Conservation (phyloP, 2,329 filamentous ascomycete species). For the Penicillium glabrum region DNA sequence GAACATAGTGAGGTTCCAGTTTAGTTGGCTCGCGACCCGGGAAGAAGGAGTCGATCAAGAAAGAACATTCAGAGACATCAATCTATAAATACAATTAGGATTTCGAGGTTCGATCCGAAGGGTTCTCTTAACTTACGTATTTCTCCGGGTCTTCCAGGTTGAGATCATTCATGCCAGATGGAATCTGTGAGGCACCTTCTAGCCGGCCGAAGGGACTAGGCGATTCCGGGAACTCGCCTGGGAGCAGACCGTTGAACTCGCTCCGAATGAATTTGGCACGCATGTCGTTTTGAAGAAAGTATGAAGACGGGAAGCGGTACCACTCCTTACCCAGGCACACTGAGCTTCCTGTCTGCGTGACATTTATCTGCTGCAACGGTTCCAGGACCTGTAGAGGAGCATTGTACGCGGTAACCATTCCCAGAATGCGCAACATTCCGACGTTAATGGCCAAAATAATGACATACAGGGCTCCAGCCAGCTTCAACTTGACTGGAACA, state of each 20-base stretch:
- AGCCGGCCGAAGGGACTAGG: conserved; percentile 68
- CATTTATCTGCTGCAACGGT: conserved; percentile 46
- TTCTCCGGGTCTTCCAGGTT: conserved; percentile 86
- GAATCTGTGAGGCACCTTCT: conserved; percentile 79
- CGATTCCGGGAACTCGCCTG: conserved; percentile 83
- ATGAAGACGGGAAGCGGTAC: conserved; percentile 96
- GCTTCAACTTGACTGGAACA: conserved; percentile 73
- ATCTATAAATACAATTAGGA: conserved; percentile 44
- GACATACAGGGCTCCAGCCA: conserved; percentile 60
- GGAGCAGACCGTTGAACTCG: conserved; percentile 83
- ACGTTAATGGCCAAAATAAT: conserved; percentile 65
- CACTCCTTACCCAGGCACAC: conserved; percentile 96
- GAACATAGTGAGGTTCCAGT: conserved; percentile 77
- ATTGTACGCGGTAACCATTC: conserved; percentile 77
- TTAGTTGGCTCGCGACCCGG: conserved; percentile 59
- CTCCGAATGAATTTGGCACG: conserved; percentile 87
- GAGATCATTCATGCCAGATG: conserved; percentile 84
- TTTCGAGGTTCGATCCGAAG: background rate
- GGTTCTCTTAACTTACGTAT: conserved; percentile 59
- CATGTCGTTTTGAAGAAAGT: conserved; percentile 80
- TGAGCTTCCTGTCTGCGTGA: conserved; percentile 63
- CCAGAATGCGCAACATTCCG: conserved; percentile 70
- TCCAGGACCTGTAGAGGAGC: conserved; percentile 70
- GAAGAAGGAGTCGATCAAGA: conserved; percentile 85
- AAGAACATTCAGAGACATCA: conserved; percentile 72